Evolutionary conservation across 371 early-diverging fungal species (phyloP), one percentile per base, ranked within the genome.

Genomic region (Chytridiales sp.): DNA sequence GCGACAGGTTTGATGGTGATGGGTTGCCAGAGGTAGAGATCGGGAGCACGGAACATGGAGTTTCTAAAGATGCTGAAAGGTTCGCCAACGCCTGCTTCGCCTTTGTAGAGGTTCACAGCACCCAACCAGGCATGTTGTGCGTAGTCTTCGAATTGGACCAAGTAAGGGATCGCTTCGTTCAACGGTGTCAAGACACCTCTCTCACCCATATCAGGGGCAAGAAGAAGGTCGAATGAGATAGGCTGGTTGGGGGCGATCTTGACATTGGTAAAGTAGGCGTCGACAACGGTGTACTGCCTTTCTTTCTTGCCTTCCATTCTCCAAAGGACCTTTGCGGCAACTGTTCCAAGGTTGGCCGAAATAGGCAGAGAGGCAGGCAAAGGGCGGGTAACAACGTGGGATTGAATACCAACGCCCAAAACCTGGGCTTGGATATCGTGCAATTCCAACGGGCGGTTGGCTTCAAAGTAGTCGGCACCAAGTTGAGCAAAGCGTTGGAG

Each of bases 361-460:
- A 43, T 4, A 8, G 55, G 55, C 13, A 55, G 31, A 5, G 3
- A 55, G 26, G 17, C 22, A 4, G 55, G 55, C 24, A 55, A 43
- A 34, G 35, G 4, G 13, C 42, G 13, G 22, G 24, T 13, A 21
- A n/a, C 42, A 24, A 59, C 46, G 19, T 40, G 9, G 34, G 58
- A 35, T 2, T 31, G 13, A 40, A 64, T 64, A 26, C 55, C 64
- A 9, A 32, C 35, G 38, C 44, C 42, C 27, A 15, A 21, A 31
- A 64, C 59, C 32, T 49, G 24, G 35, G 59, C 38, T 21, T 64
- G 58, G 26, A 64, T 64, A 46, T 64, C 51, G 17, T 31, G 13
- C 21, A 64, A 31, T 22, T 57, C 52, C 9, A 64, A 38, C 5
- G 59, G 64, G n/a, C 59, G 34, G 17, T 51, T 34, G 17, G 39